Evolutionary conservation across 148 eudicot genomes (phyloP).

Genomic region (Arctostaphylos glauca): DNA sequence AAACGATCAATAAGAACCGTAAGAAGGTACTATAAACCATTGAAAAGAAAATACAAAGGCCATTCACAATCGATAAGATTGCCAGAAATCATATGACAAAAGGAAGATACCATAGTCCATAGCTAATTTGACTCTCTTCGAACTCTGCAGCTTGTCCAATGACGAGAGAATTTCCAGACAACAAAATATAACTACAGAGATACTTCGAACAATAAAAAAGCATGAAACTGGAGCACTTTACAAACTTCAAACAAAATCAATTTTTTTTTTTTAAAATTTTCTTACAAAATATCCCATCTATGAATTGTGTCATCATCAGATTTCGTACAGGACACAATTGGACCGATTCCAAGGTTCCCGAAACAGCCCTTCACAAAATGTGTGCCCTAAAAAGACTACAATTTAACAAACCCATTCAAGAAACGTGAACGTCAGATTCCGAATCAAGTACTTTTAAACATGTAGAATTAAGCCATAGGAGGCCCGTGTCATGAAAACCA

Average conservation of each 20-base stretch:
- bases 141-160: background rate
- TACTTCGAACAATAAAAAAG: background rate
- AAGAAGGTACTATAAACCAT: background rate
- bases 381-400: background rate
- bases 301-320: background rate
- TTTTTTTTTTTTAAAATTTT: background rate
- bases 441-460: background rate
- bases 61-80: background rate
- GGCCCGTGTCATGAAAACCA: background rate
- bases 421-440: conserved; percentile 4
- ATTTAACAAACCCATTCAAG: conserved; percentile 15
- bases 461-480: background rate
- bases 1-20: background rate
- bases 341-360: background rate
- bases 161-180: background rate
- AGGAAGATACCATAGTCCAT: background rate
- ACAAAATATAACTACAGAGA: background rate
- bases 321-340: background rate
- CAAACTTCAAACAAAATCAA: background rate
- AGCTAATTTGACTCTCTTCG: background rate
- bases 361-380: background rate
- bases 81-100: background rate
- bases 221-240: background rate
- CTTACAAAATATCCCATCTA: background rate
- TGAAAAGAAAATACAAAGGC: background rate